Evolutionary conservation across 2,329 filamentous ascomycete genomes (phyloP).

Genomic region (Stachybotrys chlorohalonatus): DNA sequence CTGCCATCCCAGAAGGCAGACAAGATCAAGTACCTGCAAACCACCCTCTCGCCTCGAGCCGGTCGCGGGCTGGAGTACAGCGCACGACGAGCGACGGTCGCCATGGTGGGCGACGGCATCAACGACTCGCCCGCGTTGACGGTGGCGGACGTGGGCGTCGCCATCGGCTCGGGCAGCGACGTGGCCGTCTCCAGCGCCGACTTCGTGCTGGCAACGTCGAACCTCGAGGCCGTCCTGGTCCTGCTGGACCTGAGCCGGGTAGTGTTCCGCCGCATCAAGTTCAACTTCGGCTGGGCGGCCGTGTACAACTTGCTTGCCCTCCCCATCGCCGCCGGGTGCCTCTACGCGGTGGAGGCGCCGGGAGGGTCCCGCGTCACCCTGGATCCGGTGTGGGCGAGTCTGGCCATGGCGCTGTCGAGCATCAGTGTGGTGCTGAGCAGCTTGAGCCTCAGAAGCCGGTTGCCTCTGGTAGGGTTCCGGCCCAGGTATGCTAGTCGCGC

Average conservation of each 20-base stretch:
- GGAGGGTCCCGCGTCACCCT: conserved; percentile 49
- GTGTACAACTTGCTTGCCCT: conserved; percentile 74
- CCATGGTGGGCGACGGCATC: conserved; percentile 84
- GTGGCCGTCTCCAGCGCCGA: conserved; percentile 73
- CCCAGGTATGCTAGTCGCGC: not conserved
- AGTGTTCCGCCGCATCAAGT: conserved; percentile 69
- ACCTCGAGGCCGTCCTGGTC: conserved; percentile 61
- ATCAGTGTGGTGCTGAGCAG: conserved; percentile 83
- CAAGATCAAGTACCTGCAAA: conserved; percentile 56
- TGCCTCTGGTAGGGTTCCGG: conserved; percentile 36
- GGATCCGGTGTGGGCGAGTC: conserved; percentile 75
- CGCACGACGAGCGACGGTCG: conserved; percentile 45
- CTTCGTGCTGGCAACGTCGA: conserved; percentile 71
- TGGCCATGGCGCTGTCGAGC: conserved; percentile 90
- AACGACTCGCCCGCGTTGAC: conserved; percentile 80
- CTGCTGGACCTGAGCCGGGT: conserved; percentile 61
- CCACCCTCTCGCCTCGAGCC: conserved; percentile 30
- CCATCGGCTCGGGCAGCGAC: conserved; percentile 75
- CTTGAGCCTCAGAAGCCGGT: conserved; percentile 52
- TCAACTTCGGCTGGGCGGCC: conserved; percentile 81
- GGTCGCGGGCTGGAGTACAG: conserved; percentile 12
- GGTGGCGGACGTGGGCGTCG: conserved; percentile 74
- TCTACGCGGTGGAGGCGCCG: conserved; percentile 49
- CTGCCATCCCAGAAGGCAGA: conserved; percentile 75
- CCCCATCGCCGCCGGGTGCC: conserved; percentile 70